Conservation (phyloP, 192 early-diverging fungal species). For the Backusella psychrophila region DNA sequence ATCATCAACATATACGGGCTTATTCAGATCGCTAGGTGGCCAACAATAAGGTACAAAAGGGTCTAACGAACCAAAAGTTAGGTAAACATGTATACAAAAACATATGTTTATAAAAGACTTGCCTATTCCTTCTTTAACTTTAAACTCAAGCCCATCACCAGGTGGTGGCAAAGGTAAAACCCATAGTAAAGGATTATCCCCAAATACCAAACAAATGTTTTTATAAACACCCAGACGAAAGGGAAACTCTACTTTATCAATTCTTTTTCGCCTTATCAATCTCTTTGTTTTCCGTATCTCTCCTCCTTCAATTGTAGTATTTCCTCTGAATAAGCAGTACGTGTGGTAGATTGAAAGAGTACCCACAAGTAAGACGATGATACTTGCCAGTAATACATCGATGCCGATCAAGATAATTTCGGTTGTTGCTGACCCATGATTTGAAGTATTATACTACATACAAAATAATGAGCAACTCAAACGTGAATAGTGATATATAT, state of each 20-base stretch:
- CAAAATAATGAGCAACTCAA: neutral
- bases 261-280: conserved; percentile 52
- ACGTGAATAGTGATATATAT: neutral
- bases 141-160: conserved; percentile 68
- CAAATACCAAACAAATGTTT: conserved; percentile 77
- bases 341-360: conserved; percentile 65
- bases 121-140: conserved; percentile 44
- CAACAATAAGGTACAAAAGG: conserved; percentile 18
- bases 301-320: conserved; percentile 75
- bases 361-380: conserved; percentile 68
- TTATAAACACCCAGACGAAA: conserved; percentile 73
- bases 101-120: neutral
- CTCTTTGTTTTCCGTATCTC: conserved; percentile 64
- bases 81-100: neutral
- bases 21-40: conserved; percentile 34
- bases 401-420: conserved; percentile 25
- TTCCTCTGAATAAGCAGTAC: conserved; percentile 59
- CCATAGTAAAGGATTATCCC: conserved; percentile 63
- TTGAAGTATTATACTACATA: neutral
- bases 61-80: conserved; percentile 6
- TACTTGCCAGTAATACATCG: conserved; percentile 63
- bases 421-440: neutral
- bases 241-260: conserved; percentile 61
- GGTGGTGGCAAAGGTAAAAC: conserved; percentile 55
- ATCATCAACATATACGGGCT: neutral